Evolutionary conservation across 257 asterid genomes (phyloP).

Genomic region (Paulownia fortunei): DNA sequence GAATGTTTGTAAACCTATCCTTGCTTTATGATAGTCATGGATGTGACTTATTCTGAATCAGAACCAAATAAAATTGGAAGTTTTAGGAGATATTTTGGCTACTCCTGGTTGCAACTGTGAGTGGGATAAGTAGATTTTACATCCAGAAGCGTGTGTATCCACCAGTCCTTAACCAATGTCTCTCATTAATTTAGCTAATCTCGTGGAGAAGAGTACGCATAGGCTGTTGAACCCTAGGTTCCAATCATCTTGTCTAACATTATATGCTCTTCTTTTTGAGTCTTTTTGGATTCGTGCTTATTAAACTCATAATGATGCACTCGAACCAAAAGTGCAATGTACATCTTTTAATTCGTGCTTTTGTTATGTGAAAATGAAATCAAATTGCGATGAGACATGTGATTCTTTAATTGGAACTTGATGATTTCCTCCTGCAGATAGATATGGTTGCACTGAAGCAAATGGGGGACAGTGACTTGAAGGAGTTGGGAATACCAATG

Average conservation of each 20-base stretch:
- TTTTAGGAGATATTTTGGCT: not conserved
- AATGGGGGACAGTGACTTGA: slow-evolving; percentile 74
- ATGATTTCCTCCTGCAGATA: slow-evolving; percentile 52
- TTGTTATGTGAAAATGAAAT: not conserved
- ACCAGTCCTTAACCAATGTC: not conserved
- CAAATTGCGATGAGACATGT: not conserved
- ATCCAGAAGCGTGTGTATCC: not conserved
- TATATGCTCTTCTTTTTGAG: not conserved
- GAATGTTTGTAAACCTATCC: not conserved
- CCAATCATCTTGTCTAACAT: no score
- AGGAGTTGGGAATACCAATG: slow-evolving; percentile 83
- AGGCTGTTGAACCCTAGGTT: no score
- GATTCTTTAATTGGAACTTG: not conserved
- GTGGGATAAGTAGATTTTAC: not conserved
- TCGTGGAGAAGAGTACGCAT: not conserved
- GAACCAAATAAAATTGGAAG: not conserved
- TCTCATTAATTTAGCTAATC: not conserved
- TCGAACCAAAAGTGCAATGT: not conserved
- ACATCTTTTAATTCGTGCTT: not conserved
- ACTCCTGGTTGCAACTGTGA: not conserved
- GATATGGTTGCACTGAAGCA: slow-evolving; percentile 77
- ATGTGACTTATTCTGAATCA: not conserved
- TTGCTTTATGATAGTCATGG: not conserved
- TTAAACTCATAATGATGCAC: slow-evolving; percentile 1
- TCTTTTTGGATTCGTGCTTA: not conserved